Percentiles rank a stretch among this genome's conserved stretches.
These are phyloP conservation scores for Gossypium sturtianum DNA, from an alignment of 345 rosid genomes.

Conservation along the genomic window DNA sequence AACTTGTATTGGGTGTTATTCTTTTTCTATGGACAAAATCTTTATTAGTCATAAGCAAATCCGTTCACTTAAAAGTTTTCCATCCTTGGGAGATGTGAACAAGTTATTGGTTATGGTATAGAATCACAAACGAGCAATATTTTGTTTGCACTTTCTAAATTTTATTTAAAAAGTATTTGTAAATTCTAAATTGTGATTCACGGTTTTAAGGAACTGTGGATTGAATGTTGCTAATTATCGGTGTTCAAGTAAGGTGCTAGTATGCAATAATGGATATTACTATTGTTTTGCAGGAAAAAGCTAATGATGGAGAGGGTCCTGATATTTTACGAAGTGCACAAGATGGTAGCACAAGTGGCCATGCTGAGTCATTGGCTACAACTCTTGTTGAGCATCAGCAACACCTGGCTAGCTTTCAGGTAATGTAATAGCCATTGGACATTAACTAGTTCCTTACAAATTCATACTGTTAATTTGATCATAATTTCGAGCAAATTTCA, in stretches of 20 bases:
- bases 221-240: slow-evolving; percentile 6
- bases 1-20: neutral
- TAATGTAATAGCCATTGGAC: slow-evolving; percentile 16
- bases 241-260: slow-evolving; percentile 2
- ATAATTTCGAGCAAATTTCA: neutral
- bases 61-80: neutral
- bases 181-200: neutral
- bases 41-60: neutral
- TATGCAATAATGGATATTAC: slow-evolving; percentile 7
- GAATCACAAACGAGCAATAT: neutral
- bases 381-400: slow-evolving; percentile 94
- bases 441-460: neutral
- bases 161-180: neutral
- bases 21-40: neutral
- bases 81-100: neutral
- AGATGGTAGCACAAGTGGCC: slow-evolving; percentile 74
- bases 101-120: neutral
- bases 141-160: neutral
- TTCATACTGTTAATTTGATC: neutral
- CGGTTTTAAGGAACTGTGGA: neutral
- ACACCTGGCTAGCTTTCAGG: slow-evolving; percentile 97
- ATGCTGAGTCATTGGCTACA: slow-evolving; percentile 83
- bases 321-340: slow-evolving; percentile 70
- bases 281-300: slow-evolving; percentile 64
- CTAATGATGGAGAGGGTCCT: slow-evolving; percentile 97